Evolutionary conservation across 2,329 filamentous ascomycete species (phyloP), one percentile per base, ranked within the genome.

Genomic region (Talaromyces sp.): DNA sequence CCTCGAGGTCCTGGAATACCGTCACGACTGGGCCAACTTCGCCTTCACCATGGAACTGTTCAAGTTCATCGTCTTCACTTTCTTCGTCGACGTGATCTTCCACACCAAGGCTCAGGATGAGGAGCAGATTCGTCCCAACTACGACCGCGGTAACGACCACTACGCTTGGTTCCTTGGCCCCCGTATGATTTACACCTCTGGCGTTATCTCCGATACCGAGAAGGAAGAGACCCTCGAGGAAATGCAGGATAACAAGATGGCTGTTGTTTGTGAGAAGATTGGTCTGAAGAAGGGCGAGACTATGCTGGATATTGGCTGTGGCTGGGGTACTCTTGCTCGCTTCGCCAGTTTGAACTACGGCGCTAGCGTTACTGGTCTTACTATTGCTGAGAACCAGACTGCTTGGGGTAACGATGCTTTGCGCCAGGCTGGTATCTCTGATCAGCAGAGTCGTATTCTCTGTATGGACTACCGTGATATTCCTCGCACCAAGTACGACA

Each of bases 381-480:
- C 91, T 53, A 87, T 96, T 52, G 91, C 89, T 59, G 85, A 87
- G 70, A 94, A 96, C 78, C 90, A 95, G 79, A 93, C 90, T 47
- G 89, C 88, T 41, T 96, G 90, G 90, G 91, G 90, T 63, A 96
- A 95, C 79, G 84, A 82, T 65, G 89, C 87, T 58, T 83, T 96
- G 60, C 86, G 87, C 71, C 86, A 86, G 68, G 86, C 83, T 55
- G 88, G 88, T 51, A 82, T 96, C 51, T 73, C 86, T 48, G 89
- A 94, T 75, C 82, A 87, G 63, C 91, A 96, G 78, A 91, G 87
- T 78, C 86, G 83, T 62, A 90, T 96, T 68, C 80, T 94, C 55
- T 95, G 91, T 82, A 90, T 91, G 85, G 91, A 96, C 74, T 96
- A 96, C 80, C 89, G 91, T 65, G 91, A 96, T 66, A 92, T 92